These are phyloP conservation scores for Monosporascus cannonballus DNA, from an alignment of 2,329 filamentous ascomycete genomes.

Conservation along the genomic window DNA sequence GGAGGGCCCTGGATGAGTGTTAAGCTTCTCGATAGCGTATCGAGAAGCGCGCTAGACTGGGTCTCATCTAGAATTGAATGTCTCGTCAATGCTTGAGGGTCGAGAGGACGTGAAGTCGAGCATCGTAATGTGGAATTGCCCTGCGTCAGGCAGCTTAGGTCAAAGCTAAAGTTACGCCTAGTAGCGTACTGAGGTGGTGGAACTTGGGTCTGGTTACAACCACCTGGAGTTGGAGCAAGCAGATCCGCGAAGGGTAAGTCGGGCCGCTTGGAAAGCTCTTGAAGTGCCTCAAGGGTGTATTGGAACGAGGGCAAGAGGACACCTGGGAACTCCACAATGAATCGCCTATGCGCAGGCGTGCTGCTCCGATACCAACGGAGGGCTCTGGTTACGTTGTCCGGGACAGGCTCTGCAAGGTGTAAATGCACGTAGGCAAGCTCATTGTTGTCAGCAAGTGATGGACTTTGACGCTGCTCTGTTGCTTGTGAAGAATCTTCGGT, in stretches of 20 bases:
- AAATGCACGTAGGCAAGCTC: constrained; percentile 25
- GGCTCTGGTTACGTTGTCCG: constrained; percentile 14
- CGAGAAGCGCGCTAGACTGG: constrained; percentile 45
- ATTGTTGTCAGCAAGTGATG: constrained; percentile 27
- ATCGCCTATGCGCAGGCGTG: constrained; percentile 9
- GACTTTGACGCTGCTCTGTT: not conserved
- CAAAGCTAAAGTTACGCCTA: constrained; percentile 41
- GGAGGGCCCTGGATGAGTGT: constrained; percentile 65
- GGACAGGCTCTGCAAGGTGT: constrained; percentile 19
- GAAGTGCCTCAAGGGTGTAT: constrained; percentile 49
- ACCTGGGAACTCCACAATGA: constrained; percentile 56
- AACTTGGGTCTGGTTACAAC: constrained; percentile 20
- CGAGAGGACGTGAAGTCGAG: constrained; percentile 9
- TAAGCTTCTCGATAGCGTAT: constrained; percentile 45
- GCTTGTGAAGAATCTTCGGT: not conserved
- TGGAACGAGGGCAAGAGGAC: constrained; percentile 52
- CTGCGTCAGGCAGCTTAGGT: constrained; percentile 29
- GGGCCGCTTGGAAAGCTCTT: constrained; percentile 39
- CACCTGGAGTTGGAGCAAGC: constrained; percentile 28
- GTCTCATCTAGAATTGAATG: constrained; percentile 45
- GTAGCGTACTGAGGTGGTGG: constrained; percentile 46
- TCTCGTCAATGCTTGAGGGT: constrained; percentile 18
- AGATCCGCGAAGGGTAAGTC: constrained; percentile 45
- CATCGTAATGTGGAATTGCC: constrained; percentile 16
- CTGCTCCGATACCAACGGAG: constrained; percentile 25